phyloP scores from a whole-genome alignment of 2,329 filamentous ascomycete genomes.

The Fusarium falciforme region DNA sequence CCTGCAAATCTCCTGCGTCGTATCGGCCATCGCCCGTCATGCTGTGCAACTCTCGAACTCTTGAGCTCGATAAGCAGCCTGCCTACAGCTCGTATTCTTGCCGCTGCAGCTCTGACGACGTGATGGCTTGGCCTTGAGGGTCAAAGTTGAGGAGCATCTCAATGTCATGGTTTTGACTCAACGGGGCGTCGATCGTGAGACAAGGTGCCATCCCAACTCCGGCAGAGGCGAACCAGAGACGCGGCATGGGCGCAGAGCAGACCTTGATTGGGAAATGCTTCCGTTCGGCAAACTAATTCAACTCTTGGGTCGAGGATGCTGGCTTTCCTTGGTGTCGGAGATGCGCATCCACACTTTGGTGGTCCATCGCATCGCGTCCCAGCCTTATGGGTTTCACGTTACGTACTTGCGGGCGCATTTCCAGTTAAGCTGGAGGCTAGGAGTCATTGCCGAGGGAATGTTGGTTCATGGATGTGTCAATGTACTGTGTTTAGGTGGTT shows the following conservation, averaged over 20 bases:
- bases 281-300: slow-evolving; percentile 22
- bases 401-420: background rate
- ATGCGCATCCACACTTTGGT: slow-evolving; percentile 25
- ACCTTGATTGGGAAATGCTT: slow-evolving; percentile 25
- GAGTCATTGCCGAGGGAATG: background rate
- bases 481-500: background rate
- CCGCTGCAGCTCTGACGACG: background rate
- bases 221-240: slow-evolving; percentile 14
- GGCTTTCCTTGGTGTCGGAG: slow-evolving; percentile 20
- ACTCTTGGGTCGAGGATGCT: background rate
- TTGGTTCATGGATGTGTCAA: background rate
- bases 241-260: slow-evolving; percentile 10
- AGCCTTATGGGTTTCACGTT: slow-evolving; percentile 27
- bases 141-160: background rate
- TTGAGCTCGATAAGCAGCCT: slow-evolving; percentile 14
- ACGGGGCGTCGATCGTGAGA: slow-evolving; percentile 12
- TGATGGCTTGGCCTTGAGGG: background rate
- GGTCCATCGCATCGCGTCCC: slow-evolving; percentile 5
- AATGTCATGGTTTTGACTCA: background rate
- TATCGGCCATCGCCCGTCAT: slow-evolving; percentile 33
- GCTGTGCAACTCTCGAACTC: slow-evolving; percentile 25
- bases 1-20: slow-evolving; percentile 13
- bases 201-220: slow-evolving; percentile 30
- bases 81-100: slow-evolving; percentile 27
- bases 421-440: background rate